Evolutionary conservation across 2,329 filamentous ascomycete genomes (phyloP).

Genomic region (Tolypocladium tundrense): DNA sequence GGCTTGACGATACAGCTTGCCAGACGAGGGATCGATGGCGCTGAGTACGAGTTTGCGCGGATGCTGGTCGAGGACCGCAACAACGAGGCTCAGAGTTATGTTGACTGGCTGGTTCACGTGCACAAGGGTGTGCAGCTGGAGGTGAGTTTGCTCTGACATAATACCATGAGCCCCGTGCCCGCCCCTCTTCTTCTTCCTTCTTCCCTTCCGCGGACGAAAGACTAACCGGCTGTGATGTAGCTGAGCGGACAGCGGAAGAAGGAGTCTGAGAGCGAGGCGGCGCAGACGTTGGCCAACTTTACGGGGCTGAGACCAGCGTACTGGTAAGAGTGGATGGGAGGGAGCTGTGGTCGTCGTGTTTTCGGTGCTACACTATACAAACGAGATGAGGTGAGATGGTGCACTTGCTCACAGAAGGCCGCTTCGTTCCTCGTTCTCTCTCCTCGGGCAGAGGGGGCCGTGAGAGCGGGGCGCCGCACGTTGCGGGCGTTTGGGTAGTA

Average conservation of each 20-base stretch:
- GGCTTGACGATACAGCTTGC: conserved; percentile 83
- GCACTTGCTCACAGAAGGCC: neutral
- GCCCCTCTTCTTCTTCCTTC: neutral
- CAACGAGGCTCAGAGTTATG: conserved; percentile 95
- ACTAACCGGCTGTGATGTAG: conserved; percentile 25
- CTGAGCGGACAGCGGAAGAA: conserved; percentile 62
- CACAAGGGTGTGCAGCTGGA: conserved; percentile 91
- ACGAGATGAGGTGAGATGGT: neutral
- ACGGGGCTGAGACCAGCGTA: conserved; percentile 49
- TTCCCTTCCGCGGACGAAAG: conserved; percentile 1
- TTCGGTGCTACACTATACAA: neutral
- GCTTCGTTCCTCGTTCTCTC: neutral
- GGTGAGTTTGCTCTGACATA: conserved; percentile 34
- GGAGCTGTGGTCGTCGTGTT: neutral
- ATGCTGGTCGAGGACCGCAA: conserved; percentile 90
- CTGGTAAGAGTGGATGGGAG: conserved; percentile 24
- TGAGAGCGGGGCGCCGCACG: neutral
- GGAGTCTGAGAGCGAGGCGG: conserved; percentile 42
- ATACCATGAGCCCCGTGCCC: neutral
- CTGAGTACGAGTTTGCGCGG: conserved; percentile 92
- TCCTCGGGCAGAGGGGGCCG: neutral
- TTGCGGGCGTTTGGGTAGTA: neutral
- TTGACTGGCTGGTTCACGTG: conserved; percentile 95
- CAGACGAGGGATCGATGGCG: conserved; percentile 83
- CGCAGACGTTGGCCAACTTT: conserved; percentile 43